Conservation (phyloP, 2,329 filamentous ascomycete species). For the Epichloe typhina region DNA sequence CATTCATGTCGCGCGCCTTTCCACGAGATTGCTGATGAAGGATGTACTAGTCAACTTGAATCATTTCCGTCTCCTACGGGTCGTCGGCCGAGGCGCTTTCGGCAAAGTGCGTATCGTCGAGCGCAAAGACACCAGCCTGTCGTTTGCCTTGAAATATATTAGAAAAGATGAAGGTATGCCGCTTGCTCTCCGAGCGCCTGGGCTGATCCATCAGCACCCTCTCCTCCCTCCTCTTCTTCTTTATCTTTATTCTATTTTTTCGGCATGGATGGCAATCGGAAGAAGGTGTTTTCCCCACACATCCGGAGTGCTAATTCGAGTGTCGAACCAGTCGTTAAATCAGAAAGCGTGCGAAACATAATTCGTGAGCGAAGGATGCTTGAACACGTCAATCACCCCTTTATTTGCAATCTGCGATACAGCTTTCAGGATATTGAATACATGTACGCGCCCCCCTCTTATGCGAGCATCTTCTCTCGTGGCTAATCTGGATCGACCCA, state of each 20-base stretch:
- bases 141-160: constrained; percentile 96
- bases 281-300: neutral
- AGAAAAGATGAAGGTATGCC: constrained; percentile 87
- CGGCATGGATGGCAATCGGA: no score
- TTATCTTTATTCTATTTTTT: no score
- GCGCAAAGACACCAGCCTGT: constrained; percentile 84
- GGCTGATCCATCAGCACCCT: neutral
- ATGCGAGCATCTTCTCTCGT: neutral
- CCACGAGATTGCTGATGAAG: neutral
- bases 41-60: constrained; percentile 69
- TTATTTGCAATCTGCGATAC: constrained; percentile 95
- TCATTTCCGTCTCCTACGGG: constrained; percentile 87
- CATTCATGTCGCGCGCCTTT: neutral
- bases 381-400: constrained; percentile 93
- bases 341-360: constrained; percentile 95
- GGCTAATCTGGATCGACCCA: constrained; percentile 16
- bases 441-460: constrained; percentile 48
- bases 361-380: constrained; percentile 96
- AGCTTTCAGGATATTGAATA: constrained; percentile 99
- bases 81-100: constrained; percentile 95
- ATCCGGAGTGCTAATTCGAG: neutral
- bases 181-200: neutral
- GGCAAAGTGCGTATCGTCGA: constrained; percentile 98
- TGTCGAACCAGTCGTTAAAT: constrained; percentile 65
- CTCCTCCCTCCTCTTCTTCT: no score